Conservation (phyloP, 495 filamentous ascomycete species). For the Sabuloglossum arenarium region DNA sequence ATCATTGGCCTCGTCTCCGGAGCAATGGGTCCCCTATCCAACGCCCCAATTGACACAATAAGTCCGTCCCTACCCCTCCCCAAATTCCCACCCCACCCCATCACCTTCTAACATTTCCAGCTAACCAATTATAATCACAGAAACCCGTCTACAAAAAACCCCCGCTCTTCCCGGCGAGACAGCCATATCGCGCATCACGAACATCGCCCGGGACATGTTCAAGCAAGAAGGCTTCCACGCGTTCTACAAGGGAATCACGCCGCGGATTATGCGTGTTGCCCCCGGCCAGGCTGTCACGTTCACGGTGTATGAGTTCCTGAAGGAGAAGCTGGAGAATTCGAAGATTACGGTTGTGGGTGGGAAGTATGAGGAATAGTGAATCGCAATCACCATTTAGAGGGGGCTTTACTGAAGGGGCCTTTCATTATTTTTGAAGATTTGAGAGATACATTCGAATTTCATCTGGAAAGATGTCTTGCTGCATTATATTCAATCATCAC, state of each 20-base stretch:
- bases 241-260: constrained; percentile 99
- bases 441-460: no score
- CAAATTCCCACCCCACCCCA: no score
- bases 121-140: not conserved
- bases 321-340: constrained; percentile 59
- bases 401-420: no score
- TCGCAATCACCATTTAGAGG: no score
- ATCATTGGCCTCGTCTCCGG: constrained; percentile 79
- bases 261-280: constrained; percentile 89
- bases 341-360: constrained; percentile 40
- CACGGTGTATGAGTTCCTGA: constrained; percentile 87
- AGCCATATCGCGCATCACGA: constrained; percentile 51
- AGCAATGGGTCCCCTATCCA: constrained; percentile 86
- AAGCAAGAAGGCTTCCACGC: constrained; percentile 83
- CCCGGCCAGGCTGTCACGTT: constrained; percentile 97
- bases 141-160: constrained; percentile 85
- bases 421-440: no score
- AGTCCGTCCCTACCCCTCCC: constrained; percentile 14
- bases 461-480: no score
- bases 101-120: not conserved
- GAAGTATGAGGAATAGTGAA: constrained; percentile 45
- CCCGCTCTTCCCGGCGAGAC: constrained; percentile 56
- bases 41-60: constrained; percentile 97
- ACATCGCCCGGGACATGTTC: constrained; percentile 82
- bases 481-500: no score